These are phyloP conservation scores for Xylaria sp. DNA, from an alignment of 2,329 filamentous ascomycete genomes.

Conservation along the genomic window DNA sequence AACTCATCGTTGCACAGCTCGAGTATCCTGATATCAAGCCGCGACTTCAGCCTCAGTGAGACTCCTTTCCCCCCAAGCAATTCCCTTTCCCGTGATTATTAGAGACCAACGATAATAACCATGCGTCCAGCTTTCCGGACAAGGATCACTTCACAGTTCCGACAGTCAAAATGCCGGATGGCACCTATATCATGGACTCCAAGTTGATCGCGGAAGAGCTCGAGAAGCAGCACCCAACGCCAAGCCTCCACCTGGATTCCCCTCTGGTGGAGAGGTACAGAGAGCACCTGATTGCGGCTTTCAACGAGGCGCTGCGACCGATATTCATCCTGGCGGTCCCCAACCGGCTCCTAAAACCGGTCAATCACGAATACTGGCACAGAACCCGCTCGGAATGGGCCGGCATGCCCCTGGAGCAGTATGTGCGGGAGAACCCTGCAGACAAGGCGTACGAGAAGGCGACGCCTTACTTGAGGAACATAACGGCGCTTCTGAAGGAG, in stretches of 20 bases:
- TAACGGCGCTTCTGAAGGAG: constrained; percentile 63
- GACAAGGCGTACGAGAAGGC: constrained; percentile 61
- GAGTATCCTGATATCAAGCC: constrained; percentile 74
- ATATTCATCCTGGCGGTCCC: constrained; percentile 63
- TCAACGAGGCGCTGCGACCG: constrained; percentile 50
- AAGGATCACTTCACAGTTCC: constrained; percentile 48
- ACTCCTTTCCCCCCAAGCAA: constrained; percentile 9
- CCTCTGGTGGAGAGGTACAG: constrained; percentile 60
- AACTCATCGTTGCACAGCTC: constrained; percentile 49
- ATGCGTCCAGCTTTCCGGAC: constrained; percentile 55
- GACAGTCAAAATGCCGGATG: constrained; percentile 57
- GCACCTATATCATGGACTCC: constrained; percentile 72
- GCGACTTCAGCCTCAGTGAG: constrained; percentile 65
- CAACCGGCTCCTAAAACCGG: constrained; percentile 60
- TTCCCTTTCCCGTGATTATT: background rate
- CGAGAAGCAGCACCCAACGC: constrained; percentile 68
- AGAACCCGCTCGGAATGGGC: constrained; percentile 59
- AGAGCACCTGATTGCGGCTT: constrained; percentile 51
- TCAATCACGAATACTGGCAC: constrained; percentile 66
- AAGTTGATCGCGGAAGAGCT: constrained; percentile 67
- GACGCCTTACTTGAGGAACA: constrained; percentile 50
- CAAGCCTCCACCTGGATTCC: constrained; percentile 67
- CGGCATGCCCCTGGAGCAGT: constrained; percentile 65
- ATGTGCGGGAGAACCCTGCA: constrained; percentile 59
- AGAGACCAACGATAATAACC: constrained; percentile 13